phyloP scores from a whole-genome alignment of 768 basidiomycete genomes.

The Naganishia vaughanmartiniae region DNA sequence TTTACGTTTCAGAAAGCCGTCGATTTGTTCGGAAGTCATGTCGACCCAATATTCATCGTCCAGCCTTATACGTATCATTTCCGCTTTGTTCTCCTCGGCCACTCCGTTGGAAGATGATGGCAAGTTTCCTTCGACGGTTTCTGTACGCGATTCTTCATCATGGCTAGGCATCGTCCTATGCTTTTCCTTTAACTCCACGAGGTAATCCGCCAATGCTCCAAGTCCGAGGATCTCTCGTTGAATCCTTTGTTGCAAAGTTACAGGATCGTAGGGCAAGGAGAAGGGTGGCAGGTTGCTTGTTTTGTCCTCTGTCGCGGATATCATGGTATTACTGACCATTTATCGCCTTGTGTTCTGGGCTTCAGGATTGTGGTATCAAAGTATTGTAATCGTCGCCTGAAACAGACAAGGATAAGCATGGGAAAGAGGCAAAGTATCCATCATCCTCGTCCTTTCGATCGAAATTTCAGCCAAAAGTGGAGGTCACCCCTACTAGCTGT shows the following conservation, averaged over 20 bases:
- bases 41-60: slow-evolving; percentile 32
- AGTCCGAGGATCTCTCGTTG: slow-evolving; percentile 5
- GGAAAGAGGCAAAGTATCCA: background rate
- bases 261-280: background rate
- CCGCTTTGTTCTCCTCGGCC: background rate
- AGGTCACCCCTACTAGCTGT: background rate
- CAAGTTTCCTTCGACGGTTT: background rate
- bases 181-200: background rate
- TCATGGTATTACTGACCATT: background rate
- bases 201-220: background rate
- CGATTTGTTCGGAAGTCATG: slow-evolving; percentile 14
- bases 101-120: background rate
- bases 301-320: background rate
- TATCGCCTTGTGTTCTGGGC: background rate
- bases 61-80: slow-evolving; percentile 13
- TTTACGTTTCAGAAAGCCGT: slow-evolving; percentile 13
- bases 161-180: background rate
- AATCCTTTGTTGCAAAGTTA: slow-evolving; percentile 10
- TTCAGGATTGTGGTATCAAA: too few species aligned
- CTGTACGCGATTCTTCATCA: too few species aligned
- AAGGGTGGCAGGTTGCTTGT: background rate
- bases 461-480: slow-evolving; percentile 20
- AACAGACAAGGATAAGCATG: background rate
- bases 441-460: background rate
- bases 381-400: too few species aligned